Evolutionary conservation across 2,329 filamentous ascomycete species (phyloP).

Genomic region (Fusarium virguliforme): DNA sequence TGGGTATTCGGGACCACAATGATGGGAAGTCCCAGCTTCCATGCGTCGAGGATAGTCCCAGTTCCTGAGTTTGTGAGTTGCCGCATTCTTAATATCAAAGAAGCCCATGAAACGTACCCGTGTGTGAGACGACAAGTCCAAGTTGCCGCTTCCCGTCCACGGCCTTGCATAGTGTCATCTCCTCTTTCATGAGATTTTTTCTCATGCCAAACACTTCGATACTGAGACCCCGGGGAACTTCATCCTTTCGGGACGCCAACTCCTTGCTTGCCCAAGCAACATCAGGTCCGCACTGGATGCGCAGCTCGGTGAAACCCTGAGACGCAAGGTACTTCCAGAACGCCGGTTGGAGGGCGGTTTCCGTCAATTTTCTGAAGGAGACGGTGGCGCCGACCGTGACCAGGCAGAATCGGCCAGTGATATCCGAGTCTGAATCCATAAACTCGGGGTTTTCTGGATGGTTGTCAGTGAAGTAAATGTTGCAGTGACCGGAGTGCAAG

Average conservation of each 20-base stretch:
- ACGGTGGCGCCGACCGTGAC: constrained; percentile 95
- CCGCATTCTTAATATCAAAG: background rate
- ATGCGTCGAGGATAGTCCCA: constrained; percentile 88
- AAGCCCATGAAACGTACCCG: constrained; percentile 71
- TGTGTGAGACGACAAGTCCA: constrained; percentile 90
- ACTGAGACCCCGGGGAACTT: constrained; percentile 48
- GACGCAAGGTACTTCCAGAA: constrained; percentile 75
- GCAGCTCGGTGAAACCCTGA: constrained; percentile 78
- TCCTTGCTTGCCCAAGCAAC: constrained; percentile 58
- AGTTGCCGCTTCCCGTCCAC: constrained; percentile 64
- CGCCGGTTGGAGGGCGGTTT: constrained; percentile 71
- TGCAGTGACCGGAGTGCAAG: constrained; percentile 24
- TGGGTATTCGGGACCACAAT: constrained; percentile 89
- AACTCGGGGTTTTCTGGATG: background rate
- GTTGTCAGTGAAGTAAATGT: background rate
- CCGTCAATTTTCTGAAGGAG: constrained; percentile 81
- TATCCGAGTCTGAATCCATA: constrained; percentile 23
- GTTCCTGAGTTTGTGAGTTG: constrained; percentile 73
- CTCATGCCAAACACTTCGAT: constrained; percentile 55
- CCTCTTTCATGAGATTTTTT: constrained; percentile 57
- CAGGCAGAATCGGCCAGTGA: constrained; percentile 71
- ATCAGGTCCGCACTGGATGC: constrained; percentile 86
- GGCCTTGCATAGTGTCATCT: constrained; percentile 70
- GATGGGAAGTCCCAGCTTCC: constrained; percentile 81
- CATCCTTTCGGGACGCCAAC: constrained; percentile 39